Percentiles rank a stretch among this genome's conserved stretches.
phyloP scores from a whole-genome alignment of 2,329 filamentous ascomycete species.

The Penicillium janthinellum region DNA sequence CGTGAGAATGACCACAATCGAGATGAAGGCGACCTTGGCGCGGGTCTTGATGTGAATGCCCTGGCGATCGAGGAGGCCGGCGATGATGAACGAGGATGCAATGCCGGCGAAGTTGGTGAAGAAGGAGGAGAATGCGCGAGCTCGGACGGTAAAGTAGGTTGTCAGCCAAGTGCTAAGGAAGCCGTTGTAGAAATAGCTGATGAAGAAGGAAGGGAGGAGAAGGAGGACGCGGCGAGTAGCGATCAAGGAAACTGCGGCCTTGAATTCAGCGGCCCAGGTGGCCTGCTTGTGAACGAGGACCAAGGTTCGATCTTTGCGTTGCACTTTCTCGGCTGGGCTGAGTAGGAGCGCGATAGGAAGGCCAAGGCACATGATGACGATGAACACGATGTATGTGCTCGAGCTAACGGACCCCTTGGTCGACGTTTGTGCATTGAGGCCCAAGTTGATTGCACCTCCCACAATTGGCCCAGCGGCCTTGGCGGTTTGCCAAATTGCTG shows the following conservation, averaged over 20 bases:
- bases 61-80: slow-evolving; percentile 26
- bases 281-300: slow-evolving; percentile 26
- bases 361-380: slow-evolving; percentile 30
- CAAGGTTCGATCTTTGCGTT: slow-evolving; percentile 27
- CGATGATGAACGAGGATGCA: slow-evolving; percentile 26
- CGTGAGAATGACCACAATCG: slow-evolving; percentile 19
- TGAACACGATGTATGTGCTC: slow-evolving; percentile 27
- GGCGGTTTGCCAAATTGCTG: slow-evolving; percentile 29
- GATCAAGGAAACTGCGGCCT: slow-evolving; percentile 23
- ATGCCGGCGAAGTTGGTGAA: slow-evolving; percentile 30
- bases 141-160: slow-evolving; percentile 27
- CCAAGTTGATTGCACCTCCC: slow-evolving; percentile 27
- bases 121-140: slow-evolving; percentile 29
- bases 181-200: slow-evolving; percentile 36
- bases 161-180: slow-evolving; percentile 32
- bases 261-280: slow-evolving; percentile 26
- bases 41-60: slow-evolving; percentile 29
- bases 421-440: slow-evolving; percentile 24
- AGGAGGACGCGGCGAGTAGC: slow-evolving; percentile 25
- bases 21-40: slow-evolving; percentile 22
- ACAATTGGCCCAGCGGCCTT: slow-evolving; percentile 28
- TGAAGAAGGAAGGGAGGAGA: slow-evolving; percentile 31
- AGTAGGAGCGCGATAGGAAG: slow-evolving; percentile 23
- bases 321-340: slow-evolving; percentile 29
- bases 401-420: slow-evolving; percentile 21